Percentiles rank a stretch among this genome's conserved stretches.
phyloP scores from a whole-genome alignment of 2,329 filamentous ascomycete genomes.

The Clarireedia monteithiana region DNA sequence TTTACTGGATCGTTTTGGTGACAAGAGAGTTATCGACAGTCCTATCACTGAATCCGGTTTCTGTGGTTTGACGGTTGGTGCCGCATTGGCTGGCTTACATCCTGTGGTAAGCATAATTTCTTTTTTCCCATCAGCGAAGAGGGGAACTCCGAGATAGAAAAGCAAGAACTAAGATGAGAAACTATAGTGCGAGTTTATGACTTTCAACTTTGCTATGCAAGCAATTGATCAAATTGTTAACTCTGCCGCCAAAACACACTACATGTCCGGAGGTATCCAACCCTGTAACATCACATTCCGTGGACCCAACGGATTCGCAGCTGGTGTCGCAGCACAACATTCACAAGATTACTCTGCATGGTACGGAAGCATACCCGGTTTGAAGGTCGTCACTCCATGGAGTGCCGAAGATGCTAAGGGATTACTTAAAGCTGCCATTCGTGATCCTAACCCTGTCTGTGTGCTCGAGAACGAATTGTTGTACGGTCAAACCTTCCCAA shows the following conservation, averaged over 20 bases:
- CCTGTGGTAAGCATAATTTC: conserved; percentile 66
- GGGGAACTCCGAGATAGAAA: background rate
- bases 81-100: conserved; percentile 87
- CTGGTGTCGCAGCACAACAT: conserved; percentile 95
- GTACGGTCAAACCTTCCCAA: conserved; percentile 91
- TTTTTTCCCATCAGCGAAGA: background rate
- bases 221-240: conserved; percentile 99
- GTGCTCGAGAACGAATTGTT: conserved; percentile 83
- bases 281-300: conserved; percentile 99
- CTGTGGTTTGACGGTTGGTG: conserved; percentile 85
- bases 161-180: background rate
- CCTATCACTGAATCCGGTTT: conserved; percentile 98
- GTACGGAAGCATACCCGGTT: conserved; percentile 95
- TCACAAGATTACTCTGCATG: conserved; percentile 98
- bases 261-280: conserved; percentile 99
- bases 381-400: conserved; percentile 96
- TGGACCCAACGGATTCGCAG: conserved; percentile 94
- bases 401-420: conserved; percentile 98
- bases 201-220: conserved; percentile 99
- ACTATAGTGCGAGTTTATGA: conserved; percentile 95
- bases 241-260: conserved; percentile 97
- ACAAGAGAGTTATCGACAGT: conserved; percentile 95
- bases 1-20: conserved; percentile 91
- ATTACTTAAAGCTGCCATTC: conserved; percentile 92
- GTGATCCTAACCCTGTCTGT: conserved; percentile 94